These are phyloP conservation scores for Sporobolomyces pararoseus DNA, from an alignment of 768 basidiomycete species.

Conservation along the genomic window DNA sequence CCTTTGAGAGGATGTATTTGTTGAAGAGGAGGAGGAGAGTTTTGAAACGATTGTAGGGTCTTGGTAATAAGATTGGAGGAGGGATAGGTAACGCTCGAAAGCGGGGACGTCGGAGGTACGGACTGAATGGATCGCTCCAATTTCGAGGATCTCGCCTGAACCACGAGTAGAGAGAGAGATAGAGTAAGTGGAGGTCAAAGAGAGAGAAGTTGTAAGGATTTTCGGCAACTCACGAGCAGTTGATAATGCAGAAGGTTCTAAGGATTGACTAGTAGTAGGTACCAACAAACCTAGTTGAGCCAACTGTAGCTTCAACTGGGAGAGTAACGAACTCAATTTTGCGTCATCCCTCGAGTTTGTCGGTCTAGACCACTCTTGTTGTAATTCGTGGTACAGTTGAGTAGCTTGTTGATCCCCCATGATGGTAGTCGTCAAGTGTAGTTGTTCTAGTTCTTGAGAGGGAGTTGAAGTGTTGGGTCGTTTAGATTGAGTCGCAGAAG, in stretches of 20 bases:
- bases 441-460: background rate
- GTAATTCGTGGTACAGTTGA: conserved; percentile 17
- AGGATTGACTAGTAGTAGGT: no score
- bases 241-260: conserved; percentile 23
- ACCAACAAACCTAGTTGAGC: conserved; percentile 28
- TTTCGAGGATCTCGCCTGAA: conserved; percentile 95
- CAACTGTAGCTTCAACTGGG: conserved; percentile 33
- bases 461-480: background rate
- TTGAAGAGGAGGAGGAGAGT: conserved; percentile 32
- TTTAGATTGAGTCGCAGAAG: background rate
- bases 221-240: conserved; percentile 24
- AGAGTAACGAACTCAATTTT: conserved; percentile 2
- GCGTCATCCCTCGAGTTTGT: conserved; percentile 2
- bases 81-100: conserved; percentile 91
- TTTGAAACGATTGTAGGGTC: conserved; percentile 59
- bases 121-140: conserved; percentile 91
- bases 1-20: conserved; percentile 51
- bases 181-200: no score
- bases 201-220: no score
- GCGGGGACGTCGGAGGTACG: conserved; percentile 80
- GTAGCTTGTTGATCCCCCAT: background rate
- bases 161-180: conserved; percentile 4
- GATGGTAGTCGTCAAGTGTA: background rate
- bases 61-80: conserved; percentile 82
- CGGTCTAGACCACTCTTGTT: conserved; percentile 2